Base-by-base conservation (phyloP, 1,284 basidiomycete species). In the Xerocomus minutiporus region DNA sequence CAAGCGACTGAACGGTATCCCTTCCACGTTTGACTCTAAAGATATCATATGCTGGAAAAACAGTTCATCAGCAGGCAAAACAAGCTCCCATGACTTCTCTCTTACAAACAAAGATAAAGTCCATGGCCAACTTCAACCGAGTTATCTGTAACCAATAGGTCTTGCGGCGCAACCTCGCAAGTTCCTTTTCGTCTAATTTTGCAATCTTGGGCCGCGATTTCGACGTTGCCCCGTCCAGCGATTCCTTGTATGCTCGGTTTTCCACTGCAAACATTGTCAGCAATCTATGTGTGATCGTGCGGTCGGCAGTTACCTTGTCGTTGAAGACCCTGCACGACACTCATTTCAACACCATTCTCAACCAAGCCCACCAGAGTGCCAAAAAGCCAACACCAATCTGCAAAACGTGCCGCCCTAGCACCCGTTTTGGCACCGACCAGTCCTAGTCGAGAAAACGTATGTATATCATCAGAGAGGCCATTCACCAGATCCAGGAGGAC, bases 331-430 rank as follows among this genome's bases (percentile, higher is more conserved):
- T 73, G 76, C 41, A 88, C 83, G 57, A 91, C 78, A 57, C 79
- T 76, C 57, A 84, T 74, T 65, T 91, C 88, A 2, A 91, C 81
- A 7, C 80, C 79, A 63, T 91, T 89, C 72, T 91, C 88, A 6
- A 91, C 86, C 6, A 91, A 72, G 44, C 84, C 82, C 9, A 88
- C 86, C 17, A 91, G 72, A 0, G 87, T 91, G 23, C 83, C 75
- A 23, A 85, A 72, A 60, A 91, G 77, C 89, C 88, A 91, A 64
- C 88, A 89, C 85, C 86, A 90, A 66, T 91, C 82, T 1, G 88
- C 81, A 61, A 90, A 81, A 23, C 81, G 77, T 31, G 75, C 87
- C 4, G 87, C 88, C 36, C 82, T 78, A 45, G 80, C 77, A 20
- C 89, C 89, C 1, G 77, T 71, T 48, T 73, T 76, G 58, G 79